Percentiles rank a stretch among this genome's conserved stretches.
Conservation (phyloP, 2,329 filamentous ascomycete genomes). For the Monascus ruber region DNA sequence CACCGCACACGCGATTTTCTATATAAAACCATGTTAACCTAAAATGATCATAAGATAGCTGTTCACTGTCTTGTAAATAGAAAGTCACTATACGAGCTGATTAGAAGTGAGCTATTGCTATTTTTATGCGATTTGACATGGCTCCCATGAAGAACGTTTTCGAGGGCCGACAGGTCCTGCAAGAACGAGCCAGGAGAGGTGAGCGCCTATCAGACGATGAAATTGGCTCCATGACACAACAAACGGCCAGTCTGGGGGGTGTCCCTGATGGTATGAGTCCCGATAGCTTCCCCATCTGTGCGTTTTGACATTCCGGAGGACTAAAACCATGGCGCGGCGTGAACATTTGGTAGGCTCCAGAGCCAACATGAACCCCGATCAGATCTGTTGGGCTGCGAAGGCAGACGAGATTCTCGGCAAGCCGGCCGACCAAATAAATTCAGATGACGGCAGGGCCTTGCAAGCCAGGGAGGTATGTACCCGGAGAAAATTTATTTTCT, state of each 20-base stretch:
- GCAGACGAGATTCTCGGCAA: not conserved
- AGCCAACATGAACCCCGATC: not conserved
- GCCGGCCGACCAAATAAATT: not conserved
- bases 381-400: not conserved
- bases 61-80: no score
- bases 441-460: not conserved
- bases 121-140: not conserved
- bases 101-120: no score
- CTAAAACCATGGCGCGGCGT: no score
- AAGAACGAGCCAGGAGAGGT: not conserved
- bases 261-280: not conserved
- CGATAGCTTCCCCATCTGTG: not conserved
- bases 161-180: not conserved
- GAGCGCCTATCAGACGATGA: not conserved
- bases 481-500: not conserved
- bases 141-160: not conserved
- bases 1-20: not conserved
- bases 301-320: not conserved
- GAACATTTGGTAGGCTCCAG: not conserved
- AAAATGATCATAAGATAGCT: no score
- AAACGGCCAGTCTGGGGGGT: not conserved
- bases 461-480: not conserved
- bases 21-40: not conserved
- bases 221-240: not conserved
- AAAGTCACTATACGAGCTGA: no score